Conservation (phyloP, 495 filamentous ascomycete genomes). For the Darksidea phi region DNA sequence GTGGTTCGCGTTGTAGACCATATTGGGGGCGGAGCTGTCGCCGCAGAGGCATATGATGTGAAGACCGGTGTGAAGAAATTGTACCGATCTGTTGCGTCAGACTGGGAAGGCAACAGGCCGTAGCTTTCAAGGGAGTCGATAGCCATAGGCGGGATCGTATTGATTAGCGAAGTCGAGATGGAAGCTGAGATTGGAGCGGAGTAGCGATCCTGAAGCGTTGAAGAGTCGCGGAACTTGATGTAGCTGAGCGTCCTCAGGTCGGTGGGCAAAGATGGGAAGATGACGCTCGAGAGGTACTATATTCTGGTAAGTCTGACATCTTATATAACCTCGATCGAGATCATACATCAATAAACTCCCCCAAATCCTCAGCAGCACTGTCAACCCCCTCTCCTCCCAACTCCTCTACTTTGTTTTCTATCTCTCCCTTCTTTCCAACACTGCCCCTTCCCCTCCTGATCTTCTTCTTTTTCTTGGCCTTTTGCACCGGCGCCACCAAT, state of each 20-base stretch:
- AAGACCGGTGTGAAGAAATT: conserved; percentile 64
- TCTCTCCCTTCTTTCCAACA: neutral
- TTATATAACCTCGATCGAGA: neutral
- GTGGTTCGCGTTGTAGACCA: conserved; percentile 55
- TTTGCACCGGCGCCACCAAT: conserved; percentile 48
- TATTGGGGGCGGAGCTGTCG: conserved; percentile 59
- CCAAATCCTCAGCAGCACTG: conserved; percentile 63
- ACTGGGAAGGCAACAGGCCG: conserved; percentile 52
- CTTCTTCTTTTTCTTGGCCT: conserved; percentile 46
- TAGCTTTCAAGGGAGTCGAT: conserved; percentile 64
- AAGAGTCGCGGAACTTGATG: conserved; percentile 51
- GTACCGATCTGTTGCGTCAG: conserved; percentile 38
- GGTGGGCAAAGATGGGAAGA: conserved; percentile 62
- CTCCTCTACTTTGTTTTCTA: conserved; percentile 42
- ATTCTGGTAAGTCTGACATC: neutral
- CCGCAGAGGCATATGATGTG: conserved; percentile 55
- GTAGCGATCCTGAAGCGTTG: conserved; percentile 52
- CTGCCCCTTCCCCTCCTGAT: conserved; percentile 22
- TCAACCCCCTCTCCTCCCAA: conserved; percentile 40
- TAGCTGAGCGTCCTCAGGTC: conserved; percentile 62
- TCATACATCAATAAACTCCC: conserved; percentile 67
- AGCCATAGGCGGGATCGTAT: conserved; percentile 51
- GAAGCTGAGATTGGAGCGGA: conserved; percentile 50
- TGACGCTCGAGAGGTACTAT: conserved; percentile 68
- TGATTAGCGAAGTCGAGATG: conserved; percentile 46